phyloP scores from a whole-genome alignment of 805 yeast species.

The Myxozyma udenii region DNA sequence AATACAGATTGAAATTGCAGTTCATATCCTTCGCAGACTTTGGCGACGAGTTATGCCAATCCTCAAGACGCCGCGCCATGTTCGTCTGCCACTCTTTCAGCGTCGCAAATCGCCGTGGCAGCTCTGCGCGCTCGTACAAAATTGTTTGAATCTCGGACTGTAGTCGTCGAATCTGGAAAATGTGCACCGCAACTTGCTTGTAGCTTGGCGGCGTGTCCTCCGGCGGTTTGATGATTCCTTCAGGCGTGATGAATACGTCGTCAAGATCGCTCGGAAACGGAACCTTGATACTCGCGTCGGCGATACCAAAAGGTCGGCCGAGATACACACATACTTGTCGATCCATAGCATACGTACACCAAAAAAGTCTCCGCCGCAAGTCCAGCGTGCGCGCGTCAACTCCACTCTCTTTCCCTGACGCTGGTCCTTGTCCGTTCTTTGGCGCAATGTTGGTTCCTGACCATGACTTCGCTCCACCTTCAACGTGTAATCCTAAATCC shows the following conservation, averaged over 20 bases:
- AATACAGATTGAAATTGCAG: constrained; percentile 68
- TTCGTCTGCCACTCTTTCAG: constrained; percentile 62
- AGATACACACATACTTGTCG: constrained; percentile 81
- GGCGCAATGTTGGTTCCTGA: constrained; percentile 28
- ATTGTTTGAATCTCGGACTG: constrained; percentile 75
- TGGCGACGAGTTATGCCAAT: constrained; percentile 62
- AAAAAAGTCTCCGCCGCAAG: constrained; percentile 69
- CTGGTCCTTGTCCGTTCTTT: constrained; percentile 18
- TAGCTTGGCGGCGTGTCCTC: constrained; percentile 46
- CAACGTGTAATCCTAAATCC: constrained; percentile 81
- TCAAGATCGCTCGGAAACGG: constrained; percentile 72
- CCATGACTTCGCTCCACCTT: constrained; percentile 40
- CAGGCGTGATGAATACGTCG: constrained; percentile 56
- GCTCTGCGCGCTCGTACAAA: constrained; percentile 65
- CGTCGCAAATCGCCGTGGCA: constrained; percentile 59
- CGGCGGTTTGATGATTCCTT: constrained; percentile 36
- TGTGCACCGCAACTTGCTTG: constrained; percentile 62
- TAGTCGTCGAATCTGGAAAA: constrained; percentile 65
- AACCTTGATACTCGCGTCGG: constrained; percentile 72
- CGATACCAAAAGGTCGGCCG: constrained; percentile 85
- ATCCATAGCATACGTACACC: constrained; percentile 87
- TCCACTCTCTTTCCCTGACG: not conserved
- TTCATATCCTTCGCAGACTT: constrained; percentile 58
- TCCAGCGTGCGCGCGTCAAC: constrained; percentile 60
- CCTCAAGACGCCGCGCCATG: constrained; percentile 51